Conservation (phyloP, 768 basidiomycete species). For the Collybia sordida region DNA sequence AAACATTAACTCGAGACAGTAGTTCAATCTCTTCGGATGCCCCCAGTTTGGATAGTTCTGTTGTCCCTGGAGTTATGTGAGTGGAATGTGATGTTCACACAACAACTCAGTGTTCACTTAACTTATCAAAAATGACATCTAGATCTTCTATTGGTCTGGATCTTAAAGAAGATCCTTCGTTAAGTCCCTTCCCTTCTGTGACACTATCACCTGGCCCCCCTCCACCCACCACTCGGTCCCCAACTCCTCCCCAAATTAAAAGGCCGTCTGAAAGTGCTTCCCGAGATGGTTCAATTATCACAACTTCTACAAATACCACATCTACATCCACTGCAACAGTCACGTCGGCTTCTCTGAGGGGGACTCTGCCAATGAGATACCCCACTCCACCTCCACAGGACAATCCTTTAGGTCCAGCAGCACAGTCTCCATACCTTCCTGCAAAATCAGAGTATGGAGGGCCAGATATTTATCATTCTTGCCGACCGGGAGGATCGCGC, state of each 20-base stretch:
- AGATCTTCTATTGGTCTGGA: background rate
- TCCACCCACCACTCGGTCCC: background rate
- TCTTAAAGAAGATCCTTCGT: background rate
- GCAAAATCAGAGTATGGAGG: constrained; percentile 46
- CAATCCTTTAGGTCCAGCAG: constrained; percentile 52
- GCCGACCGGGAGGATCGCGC: constrained; percentile 63
- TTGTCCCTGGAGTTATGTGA: background rate
- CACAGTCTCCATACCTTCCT: constrained; percentile 50
- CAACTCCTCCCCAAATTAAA: constrained; percentile 1
- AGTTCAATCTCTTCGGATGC: too few relatives aligned
- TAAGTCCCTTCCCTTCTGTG: constrained; percentile 8
- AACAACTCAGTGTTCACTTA: too few relatives aligned
- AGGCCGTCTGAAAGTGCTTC: constrained; percentile 1
- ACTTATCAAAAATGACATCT: too few relatives aligned
- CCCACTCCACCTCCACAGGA: constrained; percentile 40
- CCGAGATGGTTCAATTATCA: constrained; percentile 4
- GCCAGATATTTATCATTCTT: constrained; percentile 53
- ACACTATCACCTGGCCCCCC: constrained; percentile 6
- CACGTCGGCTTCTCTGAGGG: too few relatives aligned
- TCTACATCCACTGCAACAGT: constrained; percentile 6
- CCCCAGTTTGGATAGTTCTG: background rate
- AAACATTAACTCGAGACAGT: too few relatives aligned
- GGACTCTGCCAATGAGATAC: constrained; percentile 17
- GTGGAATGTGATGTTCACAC: background rate
- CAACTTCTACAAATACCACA: constrained; percentile 8